Percentiles rank a stretch among this genome's conserved stretches.
Evolutionary conservation across 2,329 filamentous ascomycete species (phyloP).

Genomic region (Nannizziopsis barbatae): DNA sequence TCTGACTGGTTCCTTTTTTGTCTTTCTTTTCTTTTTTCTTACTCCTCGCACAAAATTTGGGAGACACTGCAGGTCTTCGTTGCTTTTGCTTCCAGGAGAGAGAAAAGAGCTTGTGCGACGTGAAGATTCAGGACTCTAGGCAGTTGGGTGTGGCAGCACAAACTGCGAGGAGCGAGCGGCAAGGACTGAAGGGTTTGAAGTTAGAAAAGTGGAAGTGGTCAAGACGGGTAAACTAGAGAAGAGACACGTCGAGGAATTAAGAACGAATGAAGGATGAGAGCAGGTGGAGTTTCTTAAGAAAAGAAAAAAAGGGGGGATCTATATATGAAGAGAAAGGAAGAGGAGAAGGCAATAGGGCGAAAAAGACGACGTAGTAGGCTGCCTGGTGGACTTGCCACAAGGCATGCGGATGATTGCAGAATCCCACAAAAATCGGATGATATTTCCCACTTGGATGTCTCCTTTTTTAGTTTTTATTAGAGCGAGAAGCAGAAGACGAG

Average conservation of each 20-base stretch:
- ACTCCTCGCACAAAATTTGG: not conserved
- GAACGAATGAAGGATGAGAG: too few species aligned
- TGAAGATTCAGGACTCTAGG: not conserved
- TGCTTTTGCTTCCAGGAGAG: conserved; percentile 2
- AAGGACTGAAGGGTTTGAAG: not conserved
- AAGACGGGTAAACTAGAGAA: not conserved
- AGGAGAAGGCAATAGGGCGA: not conserved
- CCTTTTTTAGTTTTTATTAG: too few species aligned
- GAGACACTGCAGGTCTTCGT: not conserved
- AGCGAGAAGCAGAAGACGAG: too few species aligned
- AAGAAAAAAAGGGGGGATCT: not conserved
- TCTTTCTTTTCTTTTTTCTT: too few species aligned
- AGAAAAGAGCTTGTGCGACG: not conserved
- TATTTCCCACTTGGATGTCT: not conserved
- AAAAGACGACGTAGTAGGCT: not conserved
- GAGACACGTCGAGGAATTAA: too few species aligned
- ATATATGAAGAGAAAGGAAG: not conserved
- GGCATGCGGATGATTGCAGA: too few species aligned
- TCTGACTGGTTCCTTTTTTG: too few species aligned
- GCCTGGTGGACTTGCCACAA: not conserved
- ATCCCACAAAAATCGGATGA: too few species aligned
- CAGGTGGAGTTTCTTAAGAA: not conserved
- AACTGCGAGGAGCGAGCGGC: not conserved
- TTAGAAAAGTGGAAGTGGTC: too few species aligned
- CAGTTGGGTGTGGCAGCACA: not conserved